Conservation (phyloP, 1,139 yeast genomes). For the Hansenula lynferdii region DNA sequence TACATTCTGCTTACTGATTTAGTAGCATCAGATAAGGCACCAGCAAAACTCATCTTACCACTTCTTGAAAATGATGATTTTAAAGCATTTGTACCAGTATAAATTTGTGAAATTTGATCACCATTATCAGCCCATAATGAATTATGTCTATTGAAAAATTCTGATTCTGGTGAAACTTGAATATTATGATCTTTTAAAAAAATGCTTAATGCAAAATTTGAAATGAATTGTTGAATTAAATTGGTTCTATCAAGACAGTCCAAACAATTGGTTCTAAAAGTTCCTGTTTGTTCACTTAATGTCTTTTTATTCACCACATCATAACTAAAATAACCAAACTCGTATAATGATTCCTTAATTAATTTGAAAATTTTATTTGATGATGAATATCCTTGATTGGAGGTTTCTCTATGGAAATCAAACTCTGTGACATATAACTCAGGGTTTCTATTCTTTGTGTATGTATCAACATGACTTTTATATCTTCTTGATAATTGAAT, state of each 20-base stretch:
- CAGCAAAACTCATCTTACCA: slow-evolving; percentile 95
- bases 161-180: slow-evolving; percentile 34
- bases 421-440: slow-evolving; percentile 69
- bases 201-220: slow-evolving; percentile 58
- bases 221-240: slow-evolving; percentile 83
- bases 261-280: slow-evolving; percentile 87
- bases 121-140: slow-evolving; percentile 98
- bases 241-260: slow-evolving; percentile 96
- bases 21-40: slow-evolving; percentile 93
- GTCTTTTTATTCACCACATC: slow-evolving; percentile 44
- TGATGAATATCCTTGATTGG: slow-evolving; percentile 81
- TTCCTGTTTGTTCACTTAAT: slow-evolving; percentile 77
- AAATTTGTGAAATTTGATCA: slow-evolving; percentile 92
- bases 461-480: slow-evolving; percentile 44
- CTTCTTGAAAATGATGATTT: slow-evolving; percentile 91
- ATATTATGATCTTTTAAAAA: slow-evolving; percentile 52
- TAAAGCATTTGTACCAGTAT: slow-evolving; percentile 95
- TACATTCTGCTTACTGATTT: slow-evolving; percentile 94
- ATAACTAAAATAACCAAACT: slow-evolving; percentile 76
- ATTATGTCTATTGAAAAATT: slow-evolving; percentile 64
- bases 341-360: slow-evolving; percentile 60
- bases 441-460: slow-evolving; percentile 32
- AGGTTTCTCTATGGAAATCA: slow-evolving; percentile 92
- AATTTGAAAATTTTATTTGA: slow-evolving; percentile 68
- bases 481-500: slow-evolving; percentile 68